These are phyloP conservation scores for Echeveria elegans DNA, from an alignment of 164 flowering plant genomes.

Conservation along the genomic window DNA sequence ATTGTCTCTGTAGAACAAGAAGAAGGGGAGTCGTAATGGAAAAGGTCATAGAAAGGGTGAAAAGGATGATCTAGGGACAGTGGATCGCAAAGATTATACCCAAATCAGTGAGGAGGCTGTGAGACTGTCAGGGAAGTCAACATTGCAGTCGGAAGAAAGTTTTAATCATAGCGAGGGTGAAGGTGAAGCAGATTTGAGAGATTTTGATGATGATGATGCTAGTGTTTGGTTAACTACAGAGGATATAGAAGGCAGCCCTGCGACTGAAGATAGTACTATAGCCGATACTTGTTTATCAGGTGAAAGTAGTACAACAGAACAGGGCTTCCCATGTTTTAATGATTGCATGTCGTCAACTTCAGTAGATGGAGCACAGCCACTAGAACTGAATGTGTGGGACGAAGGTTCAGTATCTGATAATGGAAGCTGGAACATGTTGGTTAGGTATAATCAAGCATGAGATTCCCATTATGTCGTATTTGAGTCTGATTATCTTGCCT, in stretches of 20 bases:
- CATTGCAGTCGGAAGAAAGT: conserved; percentile 32
- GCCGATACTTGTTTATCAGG: conserved; percentile 48
- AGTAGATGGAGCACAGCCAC: conserved; percentile 75
- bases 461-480: neutral
- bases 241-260: conserved; percentile 65
- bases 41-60: conserved; percentile 30
- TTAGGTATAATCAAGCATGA: conserved; percentile 34
- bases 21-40: conserved; percentile 2
- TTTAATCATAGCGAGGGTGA: conserved; percentile 46
- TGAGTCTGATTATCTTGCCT: neutral
- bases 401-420: conserved; percentile 19
- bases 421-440: conserved; percentile 45
- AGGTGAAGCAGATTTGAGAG: conserved; percentile 74
- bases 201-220: conserved; percentile 53
- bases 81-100: no score
- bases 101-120: conserved; percentile 19
- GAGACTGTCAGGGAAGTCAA: conserved; percentile 25
- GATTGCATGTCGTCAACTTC: conserved; percentile 94
- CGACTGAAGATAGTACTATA: conserved; percentile 78
- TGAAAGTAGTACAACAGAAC: conserved; percentile 52
- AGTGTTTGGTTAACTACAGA: conserved; percentile 59
- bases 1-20: neutral
- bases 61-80: conserved; percentile 20
- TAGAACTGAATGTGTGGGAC: conserved; percentile 43
- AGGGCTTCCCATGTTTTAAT: conserved; percentile 52